Evolutionary conservation across 768 basidiomycete species (phyloP).

Genomic region (Omphalotus guepiniiformis): DNA sequence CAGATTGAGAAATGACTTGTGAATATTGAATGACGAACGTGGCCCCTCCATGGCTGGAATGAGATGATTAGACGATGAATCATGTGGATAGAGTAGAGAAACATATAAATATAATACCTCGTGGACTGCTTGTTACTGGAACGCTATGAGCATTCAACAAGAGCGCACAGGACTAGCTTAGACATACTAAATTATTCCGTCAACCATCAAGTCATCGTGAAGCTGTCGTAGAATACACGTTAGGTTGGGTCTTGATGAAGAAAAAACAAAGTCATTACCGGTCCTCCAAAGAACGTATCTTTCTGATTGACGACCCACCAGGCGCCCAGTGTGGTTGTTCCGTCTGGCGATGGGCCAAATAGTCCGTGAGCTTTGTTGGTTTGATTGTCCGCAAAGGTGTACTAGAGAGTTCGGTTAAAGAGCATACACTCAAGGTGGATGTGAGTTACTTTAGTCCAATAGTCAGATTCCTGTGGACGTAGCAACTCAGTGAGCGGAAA

Average conservation of each 20-base stretch:
- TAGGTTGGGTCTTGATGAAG: neutral
- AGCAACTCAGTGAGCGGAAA: neutral
- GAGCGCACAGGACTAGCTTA: neutral
- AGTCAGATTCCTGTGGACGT: slow-evolving; percentile 20
- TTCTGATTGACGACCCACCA: slow-evolving; percentile 27
- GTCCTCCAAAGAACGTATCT: slow-evolving; percentile 20
- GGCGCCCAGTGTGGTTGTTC: slow-evolving; percentile 17
- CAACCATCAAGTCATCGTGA: slow-evolving; percentile 10
- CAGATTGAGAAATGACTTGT: neutral
- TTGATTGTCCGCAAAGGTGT: slow-evolving; percentile 25
- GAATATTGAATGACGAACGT: slow-evolving; percentile 5
- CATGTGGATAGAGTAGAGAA: neutral
- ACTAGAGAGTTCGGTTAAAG: slow-evolving; percentile 11
- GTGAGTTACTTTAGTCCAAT: slow-evolving; percentile 19
- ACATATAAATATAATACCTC: neutral
- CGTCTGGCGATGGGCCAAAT: slow-evolving; percentile 7
- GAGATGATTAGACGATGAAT: neutral
- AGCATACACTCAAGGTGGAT: neutral
- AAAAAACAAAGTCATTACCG: neutral
- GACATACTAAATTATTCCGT: slow-evolving; percentile 10
- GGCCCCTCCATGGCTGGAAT: slow-evolving; percentile 18
- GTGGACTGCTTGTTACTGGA: slow-evolving; percentile 14
- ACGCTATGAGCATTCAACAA: neutral
- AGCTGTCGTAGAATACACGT: neutral
- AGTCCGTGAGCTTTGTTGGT: slow-evolving; percentile 26